Evolutionary conservation across 306 rosid genomes (phyloP).

Genomic region (Cicer cuneatum): DNA sequence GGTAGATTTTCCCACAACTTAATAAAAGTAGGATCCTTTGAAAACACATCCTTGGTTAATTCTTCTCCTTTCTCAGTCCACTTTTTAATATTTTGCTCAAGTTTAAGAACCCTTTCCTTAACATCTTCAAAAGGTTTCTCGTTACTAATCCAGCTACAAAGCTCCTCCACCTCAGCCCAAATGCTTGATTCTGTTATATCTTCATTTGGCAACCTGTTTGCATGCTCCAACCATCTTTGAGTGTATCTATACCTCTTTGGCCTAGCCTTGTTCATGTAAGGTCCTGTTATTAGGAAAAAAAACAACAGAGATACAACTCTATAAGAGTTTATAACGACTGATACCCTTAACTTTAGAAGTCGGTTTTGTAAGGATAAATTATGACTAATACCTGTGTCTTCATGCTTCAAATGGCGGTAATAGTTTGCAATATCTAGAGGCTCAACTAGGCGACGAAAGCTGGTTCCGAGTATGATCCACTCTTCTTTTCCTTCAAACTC

Average conservation of each 20-base stretch:
- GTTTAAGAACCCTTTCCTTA: constrained; percentile 8
- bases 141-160: constrained; percentile 42
- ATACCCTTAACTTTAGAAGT: too few species aligned
- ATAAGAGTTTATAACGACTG: too few species aligned
- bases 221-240: constrained; percentile 77
- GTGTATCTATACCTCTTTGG: constrained; percentile 67
- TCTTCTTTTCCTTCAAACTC: constrained; percentile 59
- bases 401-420: constrained; percentile 69
- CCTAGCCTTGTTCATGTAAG: constrained; percentile 62
- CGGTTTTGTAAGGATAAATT: too few species aligned
- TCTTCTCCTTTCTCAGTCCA: constrained; percentile 44
- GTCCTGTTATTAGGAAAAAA: constrained; percentile 28
- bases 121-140: constrained; percentile 21
- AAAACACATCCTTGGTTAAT: constrained; percentile 52
- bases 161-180: constrained; percentile 85
- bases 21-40: constrained; percentile 52
- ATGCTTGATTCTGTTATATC: constrained; percentile 60
- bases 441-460: constrained; percentile 67
- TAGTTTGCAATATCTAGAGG: constrained; percentile 86
- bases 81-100: constrained; percentile 41
- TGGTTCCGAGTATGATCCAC: constrained; percentile 64
- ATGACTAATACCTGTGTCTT: constrained; percentile 42
- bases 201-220: background rate
- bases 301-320: too few species aligned
- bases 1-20: constrained; percentile 62